Percentiles rank a stretch among this genome's conserved stretches.
These are phyloP conservation scores for Boletus pseudopeckii DNA, from an alignment of 768 basidiomycete genomes.

Conservation along the genomic window DNA sequence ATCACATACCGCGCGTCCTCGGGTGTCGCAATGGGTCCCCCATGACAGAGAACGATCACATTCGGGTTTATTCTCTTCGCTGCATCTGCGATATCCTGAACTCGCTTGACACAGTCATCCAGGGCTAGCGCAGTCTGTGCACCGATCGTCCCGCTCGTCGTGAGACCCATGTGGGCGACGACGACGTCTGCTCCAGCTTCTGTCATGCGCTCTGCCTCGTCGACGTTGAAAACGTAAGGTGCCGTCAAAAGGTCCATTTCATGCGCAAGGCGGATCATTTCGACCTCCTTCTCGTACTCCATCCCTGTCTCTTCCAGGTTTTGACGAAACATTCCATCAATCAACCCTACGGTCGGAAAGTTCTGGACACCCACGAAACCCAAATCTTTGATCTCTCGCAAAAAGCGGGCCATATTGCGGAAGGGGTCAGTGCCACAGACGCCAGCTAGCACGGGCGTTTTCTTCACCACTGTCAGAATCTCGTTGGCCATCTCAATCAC, in stretches of 20 bases:
- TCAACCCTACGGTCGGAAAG: slow-evolving; percentile 28
- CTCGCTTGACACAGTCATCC: slow-evolving; percentile 22
- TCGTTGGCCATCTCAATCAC: slow-evolving; percentile 30
- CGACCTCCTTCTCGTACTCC: slow-evolving; percentile 31
- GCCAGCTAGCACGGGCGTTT: slow-evolving; percentile 28
- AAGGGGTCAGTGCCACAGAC: slow-evolving; percentile 30
- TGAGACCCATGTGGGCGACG: slow-evolving; percentile 30
- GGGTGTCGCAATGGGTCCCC: slow-evolving; percentile 26
- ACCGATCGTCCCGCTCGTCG: slow-evolving; percentile 26
- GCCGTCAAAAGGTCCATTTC: slow-evolving; percentile 25
- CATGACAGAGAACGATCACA: slow-evolving; percentile 22
- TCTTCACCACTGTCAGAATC: slow-evolving; percentile 25
- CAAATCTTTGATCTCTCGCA: slow-evolving; percentile 24
- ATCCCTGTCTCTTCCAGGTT: slow-evolving; percentile 31
- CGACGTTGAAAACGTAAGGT: slow-evolving; percentile 27
- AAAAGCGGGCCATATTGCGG: slow-evolving; percentile 24
- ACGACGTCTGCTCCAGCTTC: slow-evolving; percentile 24
- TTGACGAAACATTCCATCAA: slow-evolving; percentile 29
- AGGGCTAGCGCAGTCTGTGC: slow-evolving; percentile 23
- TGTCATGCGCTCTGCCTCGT: slow-evolving; percentile 26
- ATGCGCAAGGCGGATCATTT: slow-evolving; percentile 28
- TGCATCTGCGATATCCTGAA: slow-evolving; percentile 18
- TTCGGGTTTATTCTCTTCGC: slow-evolving; percentile 17
- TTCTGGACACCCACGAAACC: slow-evolving; percentile 29
- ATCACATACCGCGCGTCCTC: slow-evolving; percentile 22